A percentile compares a stretch with the other conserved stretches of the same genome.
Evolutionary conservation across 2,329 filamentous ascomycete species (phyloP).

Genomic region (Colletotrichum viniferum): DNA sequence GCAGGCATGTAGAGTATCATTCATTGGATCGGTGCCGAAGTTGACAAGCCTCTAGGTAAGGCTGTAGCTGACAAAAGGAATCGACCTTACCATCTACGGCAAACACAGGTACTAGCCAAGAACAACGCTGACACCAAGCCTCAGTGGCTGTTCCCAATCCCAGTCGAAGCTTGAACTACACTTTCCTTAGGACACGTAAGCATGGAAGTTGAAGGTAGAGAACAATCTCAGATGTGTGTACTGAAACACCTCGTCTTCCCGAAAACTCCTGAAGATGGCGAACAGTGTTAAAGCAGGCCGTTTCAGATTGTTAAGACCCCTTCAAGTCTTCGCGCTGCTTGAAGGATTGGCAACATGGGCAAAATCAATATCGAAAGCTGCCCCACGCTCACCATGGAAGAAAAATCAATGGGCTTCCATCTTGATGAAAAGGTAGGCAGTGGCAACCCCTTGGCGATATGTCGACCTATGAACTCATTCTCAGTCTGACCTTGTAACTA

Average conservation of each 20-base stretch:
- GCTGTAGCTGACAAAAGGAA: not conserved
- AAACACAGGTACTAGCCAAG: no score
- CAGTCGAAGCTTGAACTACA: not conserved
- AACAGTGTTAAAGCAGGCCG: no score
- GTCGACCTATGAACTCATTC: rapidly evolving
- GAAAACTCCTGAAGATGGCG: no score
- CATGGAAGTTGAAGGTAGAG: no score
- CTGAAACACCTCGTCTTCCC: no score
- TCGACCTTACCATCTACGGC: no score
- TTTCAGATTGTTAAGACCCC: no score
- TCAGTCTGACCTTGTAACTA: no score
- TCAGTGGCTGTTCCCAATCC: not conserved
- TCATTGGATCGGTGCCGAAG: not conserved
- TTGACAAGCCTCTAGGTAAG: not conserved
- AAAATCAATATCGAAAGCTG: rapidly evolving
- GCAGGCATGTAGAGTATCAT: not conserved
- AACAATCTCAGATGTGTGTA: no score
- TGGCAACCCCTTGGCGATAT: not conserved
- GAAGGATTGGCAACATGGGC: not conserved
- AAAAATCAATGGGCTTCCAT: not conserved
- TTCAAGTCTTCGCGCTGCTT: no score
- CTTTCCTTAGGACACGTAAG: no score
- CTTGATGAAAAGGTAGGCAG: not conserved
- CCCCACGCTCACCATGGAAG: not conserved
- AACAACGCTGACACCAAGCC: no score